Percentiles rank a stretch among this genome's conserved stretches.
These are phyloP conservation scores for Mycogone perniciosa DNA, from an alignment of 2,329 filamentous ascomycete genomes.

Conservation along the genomic window DNA sequence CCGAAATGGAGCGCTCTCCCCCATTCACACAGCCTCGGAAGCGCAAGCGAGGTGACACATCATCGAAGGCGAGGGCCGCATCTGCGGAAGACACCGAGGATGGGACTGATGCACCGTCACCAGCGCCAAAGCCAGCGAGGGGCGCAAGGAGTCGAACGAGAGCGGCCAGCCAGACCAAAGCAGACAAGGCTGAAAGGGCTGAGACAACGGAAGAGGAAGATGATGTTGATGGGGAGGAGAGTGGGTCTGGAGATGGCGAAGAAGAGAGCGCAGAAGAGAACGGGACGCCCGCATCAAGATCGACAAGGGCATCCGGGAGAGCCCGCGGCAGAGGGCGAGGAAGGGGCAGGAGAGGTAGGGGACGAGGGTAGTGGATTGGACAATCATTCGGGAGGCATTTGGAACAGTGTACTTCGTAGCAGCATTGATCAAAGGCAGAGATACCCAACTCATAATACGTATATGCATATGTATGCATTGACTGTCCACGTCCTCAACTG, in stretches of 20 bases:
- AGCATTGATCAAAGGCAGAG: conserved; percentile 2
- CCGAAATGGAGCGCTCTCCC: conserved; percentile 36
- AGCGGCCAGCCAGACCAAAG: conserved; percentile 34
- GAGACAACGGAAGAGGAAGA: conserved; percentile 29
- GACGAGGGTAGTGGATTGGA: conserved; percentile 18
- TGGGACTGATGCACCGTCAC: conserved; percentile 31
- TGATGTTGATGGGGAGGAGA: conserved; percentile 22
- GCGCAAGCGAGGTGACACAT: conserved; percentile 38
- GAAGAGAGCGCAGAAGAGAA: conserved; percentile 31
- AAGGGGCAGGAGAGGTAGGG: conserved; percentile 28
- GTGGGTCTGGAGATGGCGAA: conserved; percentile 27
- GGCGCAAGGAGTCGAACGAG: conserved; percentile 40
- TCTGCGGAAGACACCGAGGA: conserved; percentile 45
- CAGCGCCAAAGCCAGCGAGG: conserved; percentile 33
- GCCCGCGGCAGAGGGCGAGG: conserved; percentile 26
- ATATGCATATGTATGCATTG: not conserved
- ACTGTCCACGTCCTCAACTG: not conserved
- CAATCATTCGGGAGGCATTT: not conserved
- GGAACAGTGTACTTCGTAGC: not conserved
- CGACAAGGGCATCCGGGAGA: conserved; percentile 30
- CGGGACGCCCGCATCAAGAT: conserved; percentile 32
- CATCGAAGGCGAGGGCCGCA: conserved; percentile 30
- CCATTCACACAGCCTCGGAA: conserved; percentile 30
- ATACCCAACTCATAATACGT: conserved; percentile 4
- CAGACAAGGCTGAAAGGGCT: conserved; percentile 24